Evolutionary conservation across 345 rosid genomes (phyloP).

Genomic region (Euphorbia peplus): DNA sequence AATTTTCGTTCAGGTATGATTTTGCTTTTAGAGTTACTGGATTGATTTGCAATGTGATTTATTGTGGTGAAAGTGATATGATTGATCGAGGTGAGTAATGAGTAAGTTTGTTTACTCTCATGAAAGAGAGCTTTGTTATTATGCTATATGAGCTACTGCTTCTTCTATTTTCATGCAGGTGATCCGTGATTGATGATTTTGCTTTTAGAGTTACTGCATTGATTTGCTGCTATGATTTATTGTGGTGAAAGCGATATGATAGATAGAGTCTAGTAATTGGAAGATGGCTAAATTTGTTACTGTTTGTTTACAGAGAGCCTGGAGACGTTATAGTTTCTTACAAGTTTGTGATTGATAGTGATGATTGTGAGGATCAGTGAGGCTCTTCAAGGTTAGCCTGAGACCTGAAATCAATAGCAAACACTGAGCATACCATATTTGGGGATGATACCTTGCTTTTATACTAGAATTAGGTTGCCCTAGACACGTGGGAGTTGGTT

Average conservation of each 20-base stretch:
- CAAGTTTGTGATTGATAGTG: too few relatives aligned
- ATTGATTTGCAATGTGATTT: not conserved
- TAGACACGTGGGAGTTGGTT: too few relatives aligned
- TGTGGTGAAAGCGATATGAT: not conserved
- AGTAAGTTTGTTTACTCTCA: too few relatives aligned
- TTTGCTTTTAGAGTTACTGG: not conserved
- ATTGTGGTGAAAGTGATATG: not conserved
- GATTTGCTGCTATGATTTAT: not conserved
- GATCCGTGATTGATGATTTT: not conserved
- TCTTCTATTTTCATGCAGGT: slow-evolving; percentile 76
- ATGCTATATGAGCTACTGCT: slow-evolving; percentile 66
- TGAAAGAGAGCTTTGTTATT: slow-evolving; percentile 77
- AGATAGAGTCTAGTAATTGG: not conserved
- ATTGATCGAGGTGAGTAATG: too few relatives aligned
- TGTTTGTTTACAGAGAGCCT: slow-evolving; percentile 61
- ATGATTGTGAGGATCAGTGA: too few relatives aligned
- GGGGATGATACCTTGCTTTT: too few relatives aligned
- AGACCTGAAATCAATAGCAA: too few relatives aligned
- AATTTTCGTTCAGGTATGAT: slow-evolving; percentile 40
- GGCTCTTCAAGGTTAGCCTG: too few relatives aligned
- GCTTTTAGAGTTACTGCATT: not conserved
- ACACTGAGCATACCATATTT: too few relatives aligned
- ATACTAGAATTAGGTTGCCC: too few relatives aligned
- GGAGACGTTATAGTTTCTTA: slow-evolving; percentile 67
- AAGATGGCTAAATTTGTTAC: slow-evolving; percentile 14